These are phyloP conservation scores for Biscogniauxia marginata DNA, from an alignment of 2,329 filamentous ascomycete species.

Conservation along the genomic window DNA sequence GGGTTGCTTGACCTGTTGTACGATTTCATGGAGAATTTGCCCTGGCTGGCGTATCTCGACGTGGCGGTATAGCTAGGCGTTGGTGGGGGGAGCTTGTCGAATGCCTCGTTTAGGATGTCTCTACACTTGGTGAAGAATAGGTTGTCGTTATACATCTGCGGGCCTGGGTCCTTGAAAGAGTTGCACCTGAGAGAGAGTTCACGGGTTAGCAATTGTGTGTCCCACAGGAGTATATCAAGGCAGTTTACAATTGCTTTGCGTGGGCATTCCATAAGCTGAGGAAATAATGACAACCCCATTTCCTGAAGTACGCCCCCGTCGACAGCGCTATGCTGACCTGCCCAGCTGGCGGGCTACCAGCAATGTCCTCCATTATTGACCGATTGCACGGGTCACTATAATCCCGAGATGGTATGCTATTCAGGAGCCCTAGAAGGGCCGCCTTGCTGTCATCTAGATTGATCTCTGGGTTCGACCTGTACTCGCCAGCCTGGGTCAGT, in stretches of 20 bases:
- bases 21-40: conserved; percentile 4
- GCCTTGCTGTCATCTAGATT: conserved; percentile 14
- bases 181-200: conserved; percentile 43
- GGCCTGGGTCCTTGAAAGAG: conserved; percentile 60
- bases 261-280: conserved; percentile 57
- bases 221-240: not conserved
- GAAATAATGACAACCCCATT: conserved; percentile 60
- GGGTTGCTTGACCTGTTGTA: conserved; percentile 43
- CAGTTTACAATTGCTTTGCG: conserved; percentile 45
- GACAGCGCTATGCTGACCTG: conserved; percentile 51
- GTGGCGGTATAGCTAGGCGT: conserved; percentile 33
- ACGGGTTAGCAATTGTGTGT: not conserved
- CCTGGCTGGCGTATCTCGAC: conserved; percentile 21
- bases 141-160: conserved; percentile 53
- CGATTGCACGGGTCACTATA: conserved; percentile 40
- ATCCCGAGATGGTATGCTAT: conserved; percentile 32
- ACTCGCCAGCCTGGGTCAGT: conserved; percentile 37
- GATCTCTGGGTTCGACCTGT: conserved; percentile 21
- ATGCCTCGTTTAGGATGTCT: conserved; percentile 47
- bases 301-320: conserved; percentile 37
- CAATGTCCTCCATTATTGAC: conserved; percentile 51
- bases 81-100: conserved; percentile 45
- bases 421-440: conserved; percentile 32
- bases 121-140: conserved; percentile 53
- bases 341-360: too few relatives aligned